Conservation (phyloP, 306 rosid species). For the Lablab purpureus region DNA sequence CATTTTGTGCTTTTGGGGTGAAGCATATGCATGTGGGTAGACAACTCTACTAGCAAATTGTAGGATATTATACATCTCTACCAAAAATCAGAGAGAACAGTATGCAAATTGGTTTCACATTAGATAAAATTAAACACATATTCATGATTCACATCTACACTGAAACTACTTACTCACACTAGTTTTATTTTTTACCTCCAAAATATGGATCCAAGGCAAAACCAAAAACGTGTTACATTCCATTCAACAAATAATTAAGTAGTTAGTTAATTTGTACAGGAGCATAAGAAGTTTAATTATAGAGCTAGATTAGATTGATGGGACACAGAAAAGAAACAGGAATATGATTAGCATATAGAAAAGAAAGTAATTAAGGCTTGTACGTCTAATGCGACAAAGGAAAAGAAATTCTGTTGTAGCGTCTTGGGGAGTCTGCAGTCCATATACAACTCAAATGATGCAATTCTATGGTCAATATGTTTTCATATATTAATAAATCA, state of each 20-base stretch:
- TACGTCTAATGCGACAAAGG: conserved; percentile 5
- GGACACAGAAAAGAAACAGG: conserved; percentile 20
- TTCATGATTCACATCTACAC: too few species aligned
- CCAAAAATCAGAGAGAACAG: too few species aligned
- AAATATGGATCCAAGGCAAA: too few species aligned
- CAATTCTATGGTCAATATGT: neutral
- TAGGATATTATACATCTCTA: neutral
- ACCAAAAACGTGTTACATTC: neutral
- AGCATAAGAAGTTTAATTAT: conserved; percentile 4
- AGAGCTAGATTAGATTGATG: conserved; percentile 32
- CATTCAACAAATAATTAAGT: neutral
- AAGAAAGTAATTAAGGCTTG: neutral
- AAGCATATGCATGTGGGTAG: neutral
- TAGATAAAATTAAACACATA: too few species aligned
- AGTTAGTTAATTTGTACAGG: conserved; percentile 31
- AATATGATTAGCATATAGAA: conserved; percentile 1
- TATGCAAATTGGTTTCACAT: too few species aligned
- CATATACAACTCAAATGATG: conserved; percentile 3
- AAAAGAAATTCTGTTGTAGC: neutral
- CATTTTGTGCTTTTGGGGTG: conserved; percentile 1
- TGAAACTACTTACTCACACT: too few species aligned
- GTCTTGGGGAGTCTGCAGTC: neutral
- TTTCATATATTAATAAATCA: too few species aligned
- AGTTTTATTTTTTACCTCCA: too few species aligned
- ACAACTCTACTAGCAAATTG: conserved; percentile 8